Percentiles rank a stretch among this genome's conserved stretches.
Evolutionary conservation across 2,329 filamentous ascomycete species (phyloP).

Genomic region (Eurotiales sp.): DNA sequence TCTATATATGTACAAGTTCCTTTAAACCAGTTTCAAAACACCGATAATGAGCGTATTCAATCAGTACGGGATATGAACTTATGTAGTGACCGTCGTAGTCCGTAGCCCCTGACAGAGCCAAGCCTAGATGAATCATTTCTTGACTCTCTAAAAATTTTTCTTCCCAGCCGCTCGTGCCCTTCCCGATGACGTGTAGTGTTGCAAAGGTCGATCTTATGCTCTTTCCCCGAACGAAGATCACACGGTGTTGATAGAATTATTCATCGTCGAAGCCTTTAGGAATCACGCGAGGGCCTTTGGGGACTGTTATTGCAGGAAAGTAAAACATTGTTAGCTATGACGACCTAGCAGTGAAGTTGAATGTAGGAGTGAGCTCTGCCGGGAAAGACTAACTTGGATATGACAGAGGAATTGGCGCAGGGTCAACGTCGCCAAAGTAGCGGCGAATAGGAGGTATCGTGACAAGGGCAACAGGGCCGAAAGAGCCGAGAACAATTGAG

Average conservation of each 20-base stretch:
- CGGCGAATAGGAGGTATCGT: constrained; percentile 70
- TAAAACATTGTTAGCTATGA: constrained; percentile 5
- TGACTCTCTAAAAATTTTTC: neutral
- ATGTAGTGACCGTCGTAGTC: neutral
- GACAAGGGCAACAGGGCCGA: constrained; percentile 68
- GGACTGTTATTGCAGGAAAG: constrained; percentile 31
- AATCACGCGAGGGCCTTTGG: constrained; percentile 42
- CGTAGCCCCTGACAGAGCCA: neutral
- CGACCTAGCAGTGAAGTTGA: neutral
- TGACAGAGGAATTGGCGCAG: constrained; percentile 73
- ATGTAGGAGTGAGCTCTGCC: neutral
- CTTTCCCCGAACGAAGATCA: neutral
- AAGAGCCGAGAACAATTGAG: constrained; percentile 68
- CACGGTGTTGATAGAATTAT: constrained; percentile 5
- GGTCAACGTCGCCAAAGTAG: constrained; percentile 68
- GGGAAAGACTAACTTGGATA: constrained; percentile 75
- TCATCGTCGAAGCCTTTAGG: constrained; percentile 48
- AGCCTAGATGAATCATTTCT: neutral
- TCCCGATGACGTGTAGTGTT: neutral
- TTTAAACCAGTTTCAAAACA: neutral
- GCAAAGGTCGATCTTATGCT: neutral
- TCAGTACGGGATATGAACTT: neutral
- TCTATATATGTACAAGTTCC: constrained; percentile 14
- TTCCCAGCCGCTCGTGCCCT: neutral
- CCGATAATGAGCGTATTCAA: neutral